These are phyloP conservation scores for Lathyrus tuberosus DNA, from an alignment of 306 rosid species.

Conservation along the genomic window DNA sequence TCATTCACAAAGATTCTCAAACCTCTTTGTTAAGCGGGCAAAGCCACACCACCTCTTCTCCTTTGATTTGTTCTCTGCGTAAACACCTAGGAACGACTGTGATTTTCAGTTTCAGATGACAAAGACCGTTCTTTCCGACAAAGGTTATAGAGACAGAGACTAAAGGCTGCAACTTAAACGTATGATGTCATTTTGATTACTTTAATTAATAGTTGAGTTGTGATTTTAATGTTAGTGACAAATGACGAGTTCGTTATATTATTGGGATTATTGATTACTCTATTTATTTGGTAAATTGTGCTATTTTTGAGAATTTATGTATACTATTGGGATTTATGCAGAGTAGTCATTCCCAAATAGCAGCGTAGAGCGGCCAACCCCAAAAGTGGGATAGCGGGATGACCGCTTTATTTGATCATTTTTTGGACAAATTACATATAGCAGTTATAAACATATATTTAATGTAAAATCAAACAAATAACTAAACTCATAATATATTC, in stretches of 20 bases:
- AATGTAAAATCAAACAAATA: too few relatives aligned
- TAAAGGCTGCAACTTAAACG: neutral
- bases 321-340: neutral
- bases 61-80: neutral
- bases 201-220: neutral
- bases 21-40: neutral
- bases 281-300: neutral
- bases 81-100: neutral
- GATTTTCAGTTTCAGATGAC: neutral
- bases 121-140: neutral
- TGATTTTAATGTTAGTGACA: neutral
- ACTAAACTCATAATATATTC: too few relatives aligned
- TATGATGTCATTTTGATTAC: neutral
- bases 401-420: too few relatives aligned
- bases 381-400: too few relatives aligned
- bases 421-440: too few relatives aligned
- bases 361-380: too few relatives aligned
- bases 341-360: too few relatives aligned
- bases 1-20: neutral
- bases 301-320: neutral
- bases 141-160: neutral
- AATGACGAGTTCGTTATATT: neutral
- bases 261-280: neutral
- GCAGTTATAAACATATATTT: too few relatives aligned
- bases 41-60: neutral